Evolutionary conservation across 441 rosid genomes (phyloP).

Genomic region (Metrosideros polymorpha): DNA sequence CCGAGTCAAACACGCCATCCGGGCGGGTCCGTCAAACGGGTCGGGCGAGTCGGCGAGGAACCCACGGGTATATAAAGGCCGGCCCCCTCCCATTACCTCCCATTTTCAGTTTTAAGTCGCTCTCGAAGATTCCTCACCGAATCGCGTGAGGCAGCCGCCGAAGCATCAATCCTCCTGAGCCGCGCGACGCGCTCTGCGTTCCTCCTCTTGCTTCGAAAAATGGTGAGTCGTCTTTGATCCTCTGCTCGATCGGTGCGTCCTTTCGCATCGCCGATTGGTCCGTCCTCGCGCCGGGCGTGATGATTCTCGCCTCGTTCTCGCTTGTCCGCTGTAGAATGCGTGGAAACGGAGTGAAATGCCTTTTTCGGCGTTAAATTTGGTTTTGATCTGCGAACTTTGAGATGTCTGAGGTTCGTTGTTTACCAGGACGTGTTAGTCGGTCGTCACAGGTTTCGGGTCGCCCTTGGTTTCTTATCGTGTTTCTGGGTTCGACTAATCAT

Average conservation of each 20-base stretch:
- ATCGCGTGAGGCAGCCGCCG: not conserved
- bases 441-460: not conserved
- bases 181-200: too few relatives aligned
- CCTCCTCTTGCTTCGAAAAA: not conserved
- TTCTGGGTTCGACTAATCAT: not conserved
- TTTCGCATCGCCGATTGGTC: not conserved
- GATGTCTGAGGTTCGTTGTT: not conserved
- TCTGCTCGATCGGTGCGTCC: not conserved
- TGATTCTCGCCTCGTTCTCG: not conserved
- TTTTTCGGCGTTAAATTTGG: not conserved
- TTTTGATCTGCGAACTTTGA: not conserved
- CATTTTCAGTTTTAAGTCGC: not conserved
- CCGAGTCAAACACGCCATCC: not conserved
- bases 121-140: not conserved
- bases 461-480: not conserved
- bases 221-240: not conserved
- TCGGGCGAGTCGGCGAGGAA: not conserved
- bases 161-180: not conserved
- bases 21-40: not conserved
- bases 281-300: not conserved
- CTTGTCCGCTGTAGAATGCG: not conserved
- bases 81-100: not conserved
- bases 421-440: not conserved
- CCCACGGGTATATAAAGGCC: too few relatives aligned
- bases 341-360: not conserved